Conservation (phyloP, 2,329 filamentous ascomycete genomes). For the Botrytis elliptica region DNA sequence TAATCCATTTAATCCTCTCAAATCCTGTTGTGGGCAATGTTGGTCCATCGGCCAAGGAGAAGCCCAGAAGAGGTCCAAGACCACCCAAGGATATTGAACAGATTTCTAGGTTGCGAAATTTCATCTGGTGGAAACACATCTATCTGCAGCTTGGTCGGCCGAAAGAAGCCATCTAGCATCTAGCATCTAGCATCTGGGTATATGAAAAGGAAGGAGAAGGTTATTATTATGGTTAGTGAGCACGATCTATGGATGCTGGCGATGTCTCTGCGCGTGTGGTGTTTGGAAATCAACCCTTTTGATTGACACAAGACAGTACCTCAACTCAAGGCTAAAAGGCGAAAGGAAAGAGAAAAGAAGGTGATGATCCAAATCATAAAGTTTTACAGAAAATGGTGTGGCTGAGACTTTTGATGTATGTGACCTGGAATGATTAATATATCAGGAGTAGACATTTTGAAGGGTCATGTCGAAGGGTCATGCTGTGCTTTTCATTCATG, state of each 20-base stretch:
- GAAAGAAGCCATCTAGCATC: background rate
- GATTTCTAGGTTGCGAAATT: background rate
- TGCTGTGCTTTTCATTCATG: background rate
- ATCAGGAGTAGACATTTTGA: background rate
- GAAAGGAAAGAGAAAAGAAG: background rate
- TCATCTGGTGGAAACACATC: background rate
- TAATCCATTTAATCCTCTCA: background rate
- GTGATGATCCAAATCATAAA: background rate
- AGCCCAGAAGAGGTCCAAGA: conserved; percentile 2
- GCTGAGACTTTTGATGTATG: background rate
- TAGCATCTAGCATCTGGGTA: background rate
- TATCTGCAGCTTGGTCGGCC: background rate
- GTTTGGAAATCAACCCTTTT: background rate
- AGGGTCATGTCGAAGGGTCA: background rate
- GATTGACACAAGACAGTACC: background rate
- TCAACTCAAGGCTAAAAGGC: background rate
- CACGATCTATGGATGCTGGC: background rate
- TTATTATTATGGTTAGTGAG: background rate
- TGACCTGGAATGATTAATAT: background rate
- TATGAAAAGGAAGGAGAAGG: background rate
- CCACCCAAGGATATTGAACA: background rate
- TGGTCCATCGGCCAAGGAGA: conserved; percentile 1
- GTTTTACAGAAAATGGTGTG: background rate
- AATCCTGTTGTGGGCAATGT: background rate
- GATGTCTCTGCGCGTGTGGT: background rate